Conservation (phyloP, 176 grass and related monocot genomes). For the Avena insularis region DNA sequence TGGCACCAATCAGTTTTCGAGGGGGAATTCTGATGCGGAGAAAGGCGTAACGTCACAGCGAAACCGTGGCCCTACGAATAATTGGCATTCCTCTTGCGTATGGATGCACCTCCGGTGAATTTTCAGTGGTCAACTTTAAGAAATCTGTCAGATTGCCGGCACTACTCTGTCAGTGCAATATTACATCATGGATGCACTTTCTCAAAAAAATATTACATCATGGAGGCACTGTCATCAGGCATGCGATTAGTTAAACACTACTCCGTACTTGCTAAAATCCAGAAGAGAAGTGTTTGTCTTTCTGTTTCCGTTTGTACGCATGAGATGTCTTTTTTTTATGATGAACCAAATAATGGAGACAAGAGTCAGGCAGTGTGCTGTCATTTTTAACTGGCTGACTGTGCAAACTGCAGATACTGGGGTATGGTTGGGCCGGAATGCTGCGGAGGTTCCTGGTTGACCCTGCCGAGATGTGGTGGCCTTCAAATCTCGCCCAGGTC, state of each 20-base stretch:
- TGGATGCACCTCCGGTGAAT: constrained; percentile 2
- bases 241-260: neutral
- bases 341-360: neutral
- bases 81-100: constrained; percentile 32
- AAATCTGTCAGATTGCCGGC: neutral
- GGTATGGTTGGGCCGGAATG: constrained; percentile 95
- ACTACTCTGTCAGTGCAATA: constrained; percentile 15
- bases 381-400: neutral
- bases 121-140: constrained; percentile 8
- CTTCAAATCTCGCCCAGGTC: constrained; percentile 94
- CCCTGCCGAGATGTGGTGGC: constrained; percentile 99
- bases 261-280: neutral
- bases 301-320: neutral
- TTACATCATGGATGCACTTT: neutral
- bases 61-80: constrained; percentile 42
- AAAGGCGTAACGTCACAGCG: constrained; percentile 21
- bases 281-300: neutral
- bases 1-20: constrained; percentile 26
- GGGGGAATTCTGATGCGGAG: neutral
- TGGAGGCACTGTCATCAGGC: neutral
- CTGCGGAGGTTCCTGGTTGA: constrained; percentile 89
- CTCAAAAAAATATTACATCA: neutral
- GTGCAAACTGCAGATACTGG: constrained; percentile 63
- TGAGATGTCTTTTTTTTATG: neutral
- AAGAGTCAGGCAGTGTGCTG: neutral